Conservation (phyloP, 192 early-diverging fungal genomes). For the Coemansia sp. region DNA sequence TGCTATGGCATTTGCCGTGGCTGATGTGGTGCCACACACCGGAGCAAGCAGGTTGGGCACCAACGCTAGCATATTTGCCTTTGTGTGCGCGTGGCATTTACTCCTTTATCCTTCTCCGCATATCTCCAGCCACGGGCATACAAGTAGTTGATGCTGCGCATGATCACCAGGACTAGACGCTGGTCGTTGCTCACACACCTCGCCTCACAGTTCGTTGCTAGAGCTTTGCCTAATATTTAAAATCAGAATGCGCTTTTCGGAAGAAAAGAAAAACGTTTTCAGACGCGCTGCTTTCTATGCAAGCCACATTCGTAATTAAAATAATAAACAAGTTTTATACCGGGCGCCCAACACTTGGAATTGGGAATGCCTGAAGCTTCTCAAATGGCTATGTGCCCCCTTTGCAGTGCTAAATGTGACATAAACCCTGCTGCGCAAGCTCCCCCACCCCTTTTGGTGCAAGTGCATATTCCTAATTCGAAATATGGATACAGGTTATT, state of each 20-base stretch:
- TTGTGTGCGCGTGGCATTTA: slow-evolving; percentile 27
- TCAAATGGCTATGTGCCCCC: background rate
- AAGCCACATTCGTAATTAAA: background rate
- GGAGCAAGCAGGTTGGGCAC: slow-evolving; percentile 12
- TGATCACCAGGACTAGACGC: slow-evolving; percentile 14
- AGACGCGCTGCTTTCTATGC: background rate
- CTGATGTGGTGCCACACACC: slow-evolving; percentile 22
- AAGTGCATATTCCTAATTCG: background rate
- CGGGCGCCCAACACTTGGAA: background rate
- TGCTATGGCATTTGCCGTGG: slow-evolving; percentile 33
- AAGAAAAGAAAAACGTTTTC: background rate
- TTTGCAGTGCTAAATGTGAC: background rate
- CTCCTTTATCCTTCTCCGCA: slow-evolving; percentile 18
- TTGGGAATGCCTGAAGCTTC: slow-evolving; percentile 7
- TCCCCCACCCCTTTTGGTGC: background rate
- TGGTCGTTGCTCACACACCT: background rate
- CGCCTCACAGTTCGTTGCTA: background rate
- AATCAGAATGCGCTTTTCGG: too few relatives aligned
- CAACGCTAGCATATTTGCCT: slow-evolving; percentile 8
- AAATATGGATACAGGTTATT: background rate
- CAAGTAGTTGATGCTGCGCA: slow-evolving; percentile 19
- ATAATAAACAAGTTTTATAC: background rate
- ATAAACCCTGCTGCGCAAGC: background rate
- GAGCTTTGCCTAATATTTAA: too few relatives aligned
- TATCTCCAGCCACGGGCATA: slow-evolving; percentile 30